A percentile compares a stretch with the other conserved stretches of the same genome.
These are phyloP conservation scores for Pythium aquatile DNA, from an alignment of 352 stramenopile species.

Conservation along the genomic window DNA sequence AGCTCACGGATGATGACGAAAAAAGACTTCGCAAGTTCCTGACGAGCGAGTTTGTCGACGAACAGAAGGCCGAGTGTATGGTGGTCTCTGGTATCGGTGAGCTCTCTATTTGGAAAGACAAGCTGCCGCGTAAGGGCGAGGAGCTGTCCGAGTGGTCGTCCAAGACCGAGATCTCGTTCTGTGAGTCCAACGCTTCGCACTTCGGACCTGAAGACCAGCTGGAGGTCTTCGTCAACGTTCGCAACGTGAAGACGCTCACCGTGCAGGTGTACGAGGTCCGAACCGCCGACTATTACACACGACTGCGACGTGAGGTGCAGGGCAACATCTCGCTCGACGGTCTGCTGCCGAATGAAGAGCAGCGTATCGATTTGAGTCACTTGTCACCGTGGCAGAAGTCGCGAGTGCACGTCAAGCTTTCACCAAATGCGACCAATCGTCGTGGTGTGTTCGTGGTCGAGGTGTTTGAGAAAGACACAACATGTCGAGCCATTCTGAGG, in stretches of 20 bases:
- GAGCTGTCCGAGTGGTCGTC: slow-evolving; percentile 25
- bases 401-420: slow-evolving; percentile 30
- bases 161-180: slow-evolving; percentile 40
- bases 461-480: slow-evolving; percentile 52
- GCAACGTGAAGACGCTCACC: slow-evolving; percentile 51
- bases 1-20: slow-evolving; percentile 12
- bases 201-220: slow-evolving; percentile 44
- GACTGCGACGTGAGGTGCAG: slow-evolving; percentile 42
- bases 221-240: slow-evolving; percentile 36
- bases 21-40: slow-evolving; percentile 5
- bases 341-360: slow-evolving; percentile 54
- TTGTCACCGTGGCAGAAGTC: slow-evolving; percentile 44
- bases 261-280: slow-evolving; percentile 65
- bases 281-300: slow-evolving; percentile 54
- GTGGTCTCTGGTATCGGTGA: slow-evolving; percentile 12
- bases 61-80: slow-evolving; percentile 21
- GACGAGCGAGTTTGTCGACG: slow-evolving; percentile 7
- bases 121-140: slow-evolving; percentile 28
- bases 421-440: slow-evolving; percentile 1
- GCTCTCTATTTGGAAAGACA: slow-evolving; percentile 30
- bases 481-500: slow-evolving; percentile 53
- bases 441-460: slow-evolving; percentile 65
- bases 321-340: slow-evolving; percentile 57
- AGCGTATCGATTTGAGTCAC: slow-evolving; percentile 47
- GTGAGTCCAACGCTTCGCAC: slow-evolving; percentile 42